A percentile compares a stretch with the other conserved stretches of the same genome.
phyloP scores from a whole-genome alignment of 2,329 filamentous ascomycete genomes.

The Verticillium longisporum region DNA sequence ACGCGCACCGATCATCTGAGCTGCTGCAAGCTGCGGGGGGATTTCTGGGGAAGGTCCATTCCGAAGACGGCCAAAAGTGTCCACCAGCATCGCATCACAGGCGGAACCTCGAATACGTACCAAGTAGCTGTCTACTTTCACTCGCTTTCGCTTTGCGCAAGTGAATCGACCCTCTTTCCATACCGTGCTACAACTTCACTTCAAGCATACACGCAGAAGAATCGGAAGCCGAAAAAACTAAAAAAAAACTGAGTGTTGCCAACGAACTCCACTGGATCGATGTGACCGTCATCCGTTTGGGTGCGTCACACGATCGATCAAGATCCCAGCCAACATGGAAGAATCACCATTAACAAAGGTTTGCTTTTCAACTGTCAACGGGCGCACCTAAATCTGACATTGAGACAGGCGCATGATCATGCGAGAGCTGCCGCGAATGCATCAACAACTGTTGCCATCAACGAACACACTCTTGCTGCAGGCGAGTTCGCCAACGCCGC shows the following conservation, averaged over 20 bases:
- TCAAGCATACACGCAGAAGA: not conserved
- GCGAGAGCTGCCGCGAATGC: slow-evolving; percentile 77
- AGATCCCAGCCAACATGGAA: slow-evolving; percentile 50
- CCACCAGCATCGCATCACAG: not conserved
- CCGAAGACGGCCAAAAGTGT: not conserved
- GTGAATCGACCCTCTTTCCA: too few relatives aligned
- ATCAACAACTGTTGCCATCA: slow-evolving; percentile 71
- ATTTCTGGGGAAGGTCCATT: not conserved
- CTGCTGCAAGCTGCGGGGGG: not conserved
- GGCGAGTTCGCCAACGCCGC: slow-evolving; percentile 82
- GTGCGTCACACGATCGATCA: not conserved
- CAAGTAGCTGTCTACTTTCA: not conserved
- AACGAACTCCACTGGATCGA: not conserved
- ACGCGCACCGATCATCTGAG: not conserved
- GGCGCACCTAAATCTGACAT: slow-evolving; percentile 3
- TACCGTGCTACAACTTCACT: too few relatives aligned
- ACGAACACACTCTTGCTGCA: slow-evolving; percentile 82
- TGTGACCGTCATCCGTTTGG: not conserved
- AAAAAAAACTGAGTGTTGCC: not conserved
- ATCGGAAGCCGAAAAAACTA: not conserved
- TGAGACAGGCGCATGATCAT: slow-evolving; percentile 72
- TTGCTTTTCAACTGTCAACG: slow-evolving; percentile 16
- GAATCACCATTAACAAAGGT: slow-evolving; percentile 61
- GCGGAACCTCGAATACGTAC: not conserved
- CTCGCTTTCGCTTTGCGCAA: too few relatives aligned